phyloP scores from a whole-genome alignment of 768 basidiomycete species.

The Serendipita sp. region DNA sequence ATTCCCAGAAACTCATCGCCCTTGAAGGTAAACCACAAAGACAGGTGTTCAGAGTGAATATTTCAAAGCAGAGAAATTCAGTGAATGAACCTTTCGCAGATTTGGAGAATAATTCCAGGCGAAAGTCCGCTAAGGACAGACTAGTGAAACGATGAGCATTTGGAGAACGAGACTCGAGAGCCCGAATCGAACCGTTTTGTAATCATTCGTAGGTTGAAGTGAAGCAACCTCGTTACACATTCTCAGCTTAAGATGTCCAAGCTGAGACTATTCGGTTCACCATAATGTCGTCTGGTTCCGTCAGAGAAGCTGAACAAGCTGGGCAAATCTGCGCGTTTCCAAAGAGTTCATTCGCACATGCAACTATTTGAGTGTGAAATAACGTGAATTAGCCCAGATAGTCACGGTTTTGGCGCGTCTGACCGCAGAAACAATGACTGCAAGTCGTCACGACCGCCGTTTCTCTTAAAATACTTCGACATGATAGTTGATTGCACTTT shows the following conservation, averaged over 20 bases:
- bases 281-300: neutral
- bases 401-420: neutral
- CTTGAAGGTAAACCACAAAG: conserved; percentile 20
- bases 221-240: conserved; percentile 45
- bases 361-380: conserved; percentile 28
- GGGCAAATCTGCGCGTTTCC: conserved; percentile 63
- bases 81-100: conserved; percentile 47
- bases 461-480: neutral
- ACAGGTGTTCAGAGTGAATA: neutral
- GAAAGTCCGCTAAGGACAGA: conserved; percentile 71
- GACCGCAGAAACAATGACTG: neutral
- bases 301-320: conserved; percentile 24
- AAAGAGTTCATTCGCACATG: conserved; percentile 75
- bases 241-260: conserved; percentile 15
- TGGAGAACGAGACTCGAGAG: neutral
- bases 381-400: neutral
- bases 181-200: conserved; percentile 50
- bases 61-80: neutral
- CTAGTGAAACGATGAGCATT: conserved; percentile 21
- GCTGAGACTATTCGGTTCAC: conserved; percentile 2
- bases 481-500: conserved; percentile 1
- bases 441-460: conserved; percentile 4
- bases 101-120: conserved; percentile 61
- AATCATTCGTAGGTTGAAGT: conserved; percentile 73
- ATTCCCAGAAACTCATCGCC: conserved; percentile 82